These are phyloP conservation scores for Sordaria brevicollis DNA, from an alignment of 495 filamentous ascomycete genomes.

Conservation along the genomic window DNA sequence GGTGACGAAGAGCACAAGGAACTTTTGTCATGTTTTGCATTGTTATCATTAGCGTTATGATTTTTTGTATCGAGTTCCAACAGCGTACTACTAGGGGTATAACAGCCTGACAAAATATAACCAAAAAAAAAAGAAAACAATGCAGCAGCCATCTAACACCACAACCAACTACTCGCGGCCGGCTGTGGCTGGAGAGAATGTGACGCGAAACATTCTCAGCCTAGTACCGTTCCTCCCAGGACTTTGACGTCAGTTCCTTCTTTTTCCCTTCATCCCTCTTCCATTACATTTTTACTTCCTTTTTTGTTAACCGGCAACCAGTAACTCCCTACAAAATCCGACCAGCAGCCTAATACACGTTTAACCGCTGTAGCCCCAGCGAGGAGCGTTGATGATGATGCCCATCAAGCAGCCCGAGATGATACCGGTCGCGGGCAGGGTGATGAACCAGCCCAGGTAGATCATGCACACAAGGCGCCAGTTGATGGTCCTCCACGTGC, in stretches of 20 bases:
- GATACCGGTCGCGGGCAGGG: slow-evolving; percentile 44
- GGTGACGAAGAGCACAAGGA: not conserved
- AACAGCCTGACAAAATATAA: not conserved
- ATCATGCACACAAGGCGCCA: slow-evolving; percentile 51
- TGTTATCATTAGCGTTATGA: not conserved
- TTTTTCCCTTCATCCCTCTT: not conserved
- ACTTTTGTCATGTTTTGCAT: not conserved
- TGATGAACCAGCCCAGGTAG: slow-evolving; percentile 48
- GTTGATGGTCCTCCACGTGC: slow-evolving; percentile 45
- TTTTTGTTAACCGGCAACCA: not conserved
- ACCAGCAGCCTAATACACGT: not conserved
- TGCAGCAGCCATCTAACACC: not conserved
- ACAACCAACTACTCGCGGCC: not conserved
- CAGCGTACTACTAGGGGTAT: not conserved
- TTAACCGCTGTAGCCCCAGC: slow-evolving; percentile 8
- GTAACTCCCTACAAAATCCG: not conserved
- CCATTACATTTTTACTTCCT: not conserved
- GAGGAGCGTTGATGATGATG: slow-evolving; percentile 47
- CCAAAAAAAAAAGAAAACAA: too few species aligned
- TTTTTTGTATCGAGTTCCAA: not conserved
- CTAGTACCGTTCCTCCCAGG: not conserved
- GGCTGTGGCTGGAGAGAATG: not conserved
- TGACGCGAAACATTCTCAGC: not conserved
- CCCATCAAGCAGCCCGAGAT: slow-evolving; percentile 47
- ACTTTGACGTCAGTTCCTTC: not conserved